Evolutionary conservation across 805 yeast species (phyloP), one percentile per base, ranked within the genome.

Genomic region (Schizosaccharomyces japonicus): DNA sequence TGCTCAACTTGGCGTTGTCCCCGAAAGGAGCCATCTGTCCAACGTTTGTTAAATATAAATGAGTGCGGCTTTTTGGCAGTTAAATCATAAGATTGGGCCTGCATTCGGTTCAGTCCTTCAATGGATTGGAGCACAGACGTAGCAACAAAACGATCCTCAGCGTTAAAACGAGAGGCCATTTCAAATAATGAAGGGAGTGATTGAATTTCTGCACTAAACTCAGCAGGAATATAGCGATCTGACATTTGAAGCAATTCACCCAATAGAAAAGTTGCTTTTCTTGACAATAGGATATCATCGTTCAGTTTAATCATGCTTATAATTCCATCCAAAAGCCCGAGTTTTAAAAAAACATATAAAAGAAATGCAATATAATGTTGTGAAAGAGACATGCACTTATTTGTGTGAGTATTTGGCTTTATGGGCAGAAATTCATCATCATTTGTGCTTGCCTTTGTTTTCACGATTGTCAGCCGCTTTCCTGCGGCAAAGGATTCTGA

Each of bases 281-380:
- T 59, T 32, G 68, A 58, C 51, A 64, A 68, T 17, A 63, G 58
- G n/a, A 59, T 66, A 55, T 75, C 73, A 11, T 39, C 23, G 31
- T 50, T 46, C n/a, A 48, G 50, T 32, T 52, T 49, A 23, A 53
- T 53, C 26, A 53, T 34, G n/a, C 26, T 11, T n/a, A 48, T 30
- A 17, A 53, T 39, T 26, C 32, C 27, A 21, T 46, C 44, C n/a
- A 50, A 19, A 25, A 53, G 40, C 19, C 50, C 55, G 36, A 50
- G 63, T 19, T 55, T 51, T 31, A 79, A 57, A n/a, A 82, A 63
- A 0, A 75, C 62, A 4, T 67, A 61, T 0, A 78, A 59, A 2
- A 84, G 50, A 2, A 80, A 57, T 0, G 93, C 78, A 3, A 75
- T 67, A 55, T 72, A 77, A 52, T 85, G 94, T 36, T 74, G 73